Evolutionary conservation across 371 early-diverging fungal species (phyloP).

Genomic region (Lichtheimia corymbifera): DNA sequence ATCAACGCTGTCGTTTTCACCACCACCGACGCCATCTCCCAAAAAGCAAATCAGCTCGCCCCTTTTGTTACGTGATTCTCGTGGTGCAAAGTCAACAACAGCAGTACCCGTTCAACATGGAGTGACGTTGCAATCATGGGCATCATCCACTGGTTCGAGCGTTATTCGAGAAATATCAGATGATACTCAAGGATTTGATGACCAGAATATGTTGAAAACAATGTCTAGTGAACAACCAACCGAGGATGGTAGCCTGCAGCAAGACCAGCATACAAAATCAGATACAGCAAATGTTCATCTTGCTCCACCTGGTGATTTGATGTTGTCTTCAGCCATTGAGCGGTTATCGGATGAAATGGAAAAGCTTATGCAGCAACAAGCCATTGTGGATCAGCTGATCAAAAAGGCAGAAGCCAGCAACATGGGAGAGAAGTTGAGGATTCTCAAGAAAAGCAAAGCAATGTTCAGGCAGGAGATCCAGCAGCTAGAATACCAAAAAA

Average conservation of each 20-base stretch:
- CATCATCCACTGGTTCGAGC: conserved; percentile 37
- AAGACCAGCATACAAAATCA: not conserved
- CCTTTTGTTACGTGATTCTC: conserved; percentile 21
- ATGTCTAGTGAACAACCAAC: not conserved
- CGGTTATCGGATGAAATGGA: conserved; percentile 57
- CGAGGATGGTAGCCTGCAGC: too few species aligned
- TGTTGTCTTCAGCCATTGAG: conserved; percentile 58
- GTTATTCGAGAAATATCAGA: conserved; percentile 35
- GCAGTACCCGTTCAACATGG: conserved; percentile 39
- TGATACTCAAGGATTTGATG: conserved; percentile 6
- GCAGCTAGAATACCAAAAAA: conserved; percentile 67
- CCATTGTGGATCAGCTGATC: conserved; percentile 67
- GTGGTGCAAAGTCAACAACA: conserved; percentile 32
- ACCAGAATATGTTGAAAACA: not conserved
- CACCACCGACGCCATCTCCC: not conserved
- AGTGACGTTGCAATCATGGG: conserved; percentile 37
- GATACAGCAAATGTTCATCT: conserved; percentile 45
- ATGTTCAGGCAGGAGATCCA: conserved; percentile 62
- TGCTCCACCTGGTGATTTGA: conserved; percentile 71
- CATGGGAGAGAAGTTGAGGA: conserved; percentile 46
- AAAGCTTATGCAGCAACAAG: conserved; percentile 61
- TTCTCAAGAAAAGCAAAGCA: conserved; percentile 61
- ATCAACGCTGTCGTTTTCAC: not conserved
- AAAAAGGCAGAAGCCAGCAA: conserved; percentile 50
- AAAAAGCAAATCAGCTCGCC: conserved; percentile 12